Evolutionary conservation across 2,329 filamentous ascomycete genomes (phyloP), one percentile per base, ranked within the genome.

Genomic region (Colletotrichum costaricense): DNA sequence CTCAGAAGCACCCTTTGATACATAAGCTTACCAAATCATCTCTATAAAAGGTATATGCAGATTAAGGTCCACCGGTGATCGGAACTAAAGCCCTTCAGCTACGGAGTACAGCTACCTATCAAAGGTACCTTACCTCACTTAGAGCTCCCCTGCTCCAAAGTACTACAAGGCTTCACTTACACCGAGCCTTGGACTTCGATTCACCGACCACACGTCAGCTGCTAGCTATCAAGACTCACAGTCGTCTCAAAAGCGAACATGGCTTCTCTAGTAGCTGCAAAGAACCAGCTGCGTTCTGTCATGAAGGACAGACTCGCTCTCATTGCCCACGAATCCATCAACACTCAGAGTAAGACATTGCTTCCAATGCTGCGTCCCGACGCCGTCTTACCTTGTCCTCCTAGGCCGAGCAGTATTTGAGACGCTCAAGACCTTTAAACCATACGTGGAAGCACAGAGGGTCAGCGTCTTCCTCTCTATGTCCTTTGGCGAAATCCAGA

Each of bases 381-480:
- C n/a, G 9, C 12, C 5, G 28, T 38, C 30, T 33, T 62, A 35
- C 75, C 69, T 62, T 30, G 38, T 58, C 52, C 28, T n/a, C 28
- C 58, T 81, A 97, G 94, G 94, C 77, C 83, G 86, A 63, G 85
- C 85, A 76, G 91, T 94, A 26, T 92, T 92, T 76, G 88, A 90
- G 67, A 85, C 88, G 7, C 84, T 98, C 49, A 85, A 92, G 57
- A 86, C 88, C 12, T 90, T 95, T 78, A 88, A 90, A 63, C 93
- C 95, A 67, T 99, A 97, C 81, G 85, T 90, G 75, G 87, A 92
- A 67, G 95, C 97, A 55, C 88, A 87, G 73, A 89, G 91, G 66
- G 90, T 99, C 78, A 95, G 94, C 77, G 88, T 99, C 69, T 99
- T 97, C 81, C 87, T 99, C 19, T 97, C 96, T 12, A 99, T 99